A percentile compares a stretch with the other conserved stretches of the same genome.
Evolutionary conservation across 2,329 filamentous ascomycete genomes (phyloP).

Genomic region (Corynespora cassiicola): DNA sequence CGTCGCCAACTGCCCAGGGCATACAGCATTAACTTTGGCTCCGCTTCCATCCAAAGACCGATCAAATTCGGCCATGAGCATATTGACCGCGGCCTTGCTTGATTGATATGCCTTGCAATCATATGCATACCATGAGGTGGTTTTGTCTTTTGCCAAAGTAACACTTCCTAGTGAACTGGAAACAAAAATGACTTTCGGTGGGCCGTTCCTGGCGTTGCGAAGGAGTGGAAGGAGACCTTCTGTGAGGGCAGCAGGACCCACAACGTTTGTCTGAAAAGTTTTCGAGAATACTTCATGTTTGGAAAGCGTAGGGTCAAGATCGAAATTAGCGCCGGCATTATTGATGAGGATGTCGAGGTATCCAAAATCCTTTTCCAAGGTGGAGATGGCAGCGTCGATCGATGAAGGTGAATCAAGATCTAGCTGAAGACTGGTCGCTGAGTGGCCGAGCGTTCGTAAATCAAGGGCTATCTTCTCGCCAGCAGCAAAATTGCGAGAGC

Average conservation of each 20-base stretch:
- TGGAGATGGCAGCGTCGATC: slow-evolving; percentile 8
- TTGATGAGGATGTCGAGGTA: slow-evolving; percentile 56
- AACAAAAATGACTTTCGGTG: slow-evolving; percentile 30
- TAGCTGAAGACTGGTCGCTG: slow-evolving; percentile 16
- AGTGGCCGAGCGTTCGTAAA: slow-evolving; percentile 25
- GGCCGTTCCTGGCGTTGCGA: slow-evolving; percentile 16
- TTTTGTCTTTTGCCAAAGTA: slow-evolving; percentile 7
- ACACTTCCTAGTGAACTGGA: slow-evolving; percentile 30
- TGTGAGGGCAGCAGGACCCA: slow-evolving; percentile 31
- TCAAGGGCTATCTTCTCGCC: slow-evolving; percentile 27
- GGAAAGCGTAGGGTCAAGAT: neutral
- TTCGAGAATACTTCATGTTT: neutral
- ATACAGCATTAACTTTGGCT: slow-evolving; percentile 45
- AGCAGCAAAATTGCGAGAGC: slow-evolving; percentile 33
- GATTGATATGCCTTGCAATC: slow-evolving; percentile 46
- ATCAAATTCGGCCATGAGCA: slow-evolving; percentile 44
- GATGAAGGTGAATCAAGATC: slow-evolving; percentile 7
- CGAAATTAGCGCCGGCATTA: slow-evolving; percentile 49
- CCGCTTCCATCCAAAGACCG: slow-evolving; percentile 34
- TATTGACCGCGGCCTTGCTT: slow-evolving; percentile 54
- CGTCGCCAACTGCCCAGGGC: slow-evolving; percentile 47
- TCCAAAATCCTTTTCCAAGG: slow-evolving; percentile 6
- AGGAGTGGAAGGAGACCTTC: slow-evolving; percentile 34
- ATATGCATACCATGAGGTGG: slow-evolving; percentile 26
- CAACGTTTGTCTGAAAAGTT: slow-evolving; percentile 33